Percentiles rank a stretch among this genome's conserved stretches.
These are phyloP conservation scores for Xanthoconium stramineum DNA, from an alignment of 768 basidiomycete species.

Conservation along the genomic window DNA sequence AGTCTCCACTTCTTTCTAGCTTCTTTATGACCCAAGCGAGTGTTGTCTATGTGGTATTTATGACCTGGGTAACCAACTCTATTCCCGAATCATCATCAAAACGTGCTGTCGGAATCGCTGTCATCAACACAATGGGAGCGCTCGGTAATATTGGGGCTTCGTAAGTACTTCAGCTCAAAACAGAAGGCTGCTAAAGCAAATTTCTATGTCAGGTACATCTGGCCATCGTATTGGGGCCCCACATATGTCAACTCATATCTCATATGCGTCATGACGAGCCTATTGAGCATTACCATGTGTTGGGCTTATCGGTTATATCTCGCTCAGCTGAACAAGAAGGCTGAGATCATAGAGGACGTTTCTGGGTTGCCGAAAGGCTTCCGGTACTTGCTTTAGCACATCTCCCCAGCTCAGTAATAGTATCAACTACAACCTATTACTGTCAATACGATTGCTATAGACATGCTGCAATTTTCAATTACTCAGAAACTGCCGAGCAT, in stretches of 20 bases:
- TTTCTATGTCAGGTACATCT: conserved; percentile 46
- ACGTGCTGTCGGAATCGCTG: conserved; percentile 78
- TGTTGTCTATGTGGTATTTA: conserved; percentile 64
- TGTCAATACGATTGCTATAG: too few relatives aligned
- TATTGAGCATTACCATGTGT: conserved; percentile 47
- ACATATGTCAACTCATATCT: conserved; percentile 66
- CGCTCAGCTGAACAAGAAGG: conserved; percentile 35
- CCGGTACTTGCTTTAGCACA: conserved; percentile 42
- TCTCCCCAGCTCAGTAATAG: not conserved
- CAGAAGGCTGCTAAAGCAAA: not conserved
- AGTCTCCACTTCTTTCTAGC: conserved; percentile 32
- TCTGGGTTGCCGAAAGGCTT: conserved; percentile 35
- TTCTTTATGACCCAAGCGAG: conserved; percentile 76
- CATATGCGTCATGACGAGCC: conserved; percentile 64
- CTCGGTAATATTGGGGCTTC: conserved; percentile 80
- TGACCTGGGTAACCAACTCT: conserved; percentile 48
- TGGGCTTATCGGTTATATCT: conserved; percentile 45
- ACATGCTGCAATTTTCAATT: too few relatives aligned
- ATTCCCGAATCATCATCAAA: conserved; percentile 74
- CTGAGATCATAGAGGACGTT: conserved; percentile 37
- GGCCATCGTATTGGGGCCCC: conserved; percentile 67
- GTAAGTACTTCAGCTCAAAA: conserved; percentile 39
- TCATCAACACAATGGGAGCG: conserved; percentile 76
- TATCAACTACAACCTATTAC: too few relatives aligned
- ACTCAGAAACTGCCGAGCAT: too few relatives aligned